Base-by-base conservation (phyloP, 768 basidiomycete species). In the Hemileccinum impolitum region DNA sequence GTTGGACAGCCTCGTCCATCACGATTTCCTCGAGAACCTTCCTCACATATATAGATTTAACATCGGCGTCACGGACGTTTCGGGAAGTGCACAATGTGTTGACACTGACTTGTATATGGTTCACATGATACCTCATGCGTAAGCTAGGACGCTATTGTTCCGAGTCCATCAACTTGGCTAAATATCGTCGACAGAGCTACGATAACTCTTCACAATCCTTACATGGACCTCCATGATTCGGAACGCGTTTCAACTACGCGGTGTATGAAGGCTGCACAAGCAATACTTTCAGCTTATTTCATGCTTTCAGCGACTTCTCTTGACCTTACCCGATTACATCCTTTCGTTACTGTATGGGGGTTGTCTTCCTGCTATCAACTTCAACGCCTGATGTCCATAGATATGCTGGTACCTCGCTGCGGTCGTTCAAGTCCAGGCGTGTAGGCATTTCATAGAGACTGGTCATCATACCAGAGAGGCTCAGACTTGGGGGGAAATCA, bases 391-490 rank as follows among this genome's bases (percentile, higher is more conserved):
- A 65, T 39, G 43, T 59, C 37, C 40, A 23, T 52, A 90, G 87
- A 91, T 92, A 39, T 90, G 89, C 64, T 93, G 90, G 90, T 92
- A 93, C 66, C 80, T 93, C 14, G 90, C 90, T 7, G 90, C 90
- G 13, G 89, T 88, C 5, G 87, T 92, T 4, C 84, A 90, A 62
- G 82, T 92, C 40, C 89, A 92, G 57, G 72, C 89, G 34, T 93
- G 90, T 76, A 90, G 88, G 62, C 83, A 88, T 60, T 86, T 84
- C 61, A 91, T 93, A 51, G 87, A 91, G 63, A 80, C 80, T 39
- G 82, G 84, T n/a, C 88, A 92, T 66, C 72, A 73, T 13, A 79
- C 79, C 42, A 73, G 81, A 53, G 90, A 93, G 66, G 80, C 85
- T 26, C 81, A 81, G 1, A 84, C 87, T 10, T 93, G 90, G 90